Evolutionary conservation across 371 early-diverging fungal species (phyloP), one percentile per base, ranked within the genome.

Genomic region (Actinomucor elegans): DNA sequence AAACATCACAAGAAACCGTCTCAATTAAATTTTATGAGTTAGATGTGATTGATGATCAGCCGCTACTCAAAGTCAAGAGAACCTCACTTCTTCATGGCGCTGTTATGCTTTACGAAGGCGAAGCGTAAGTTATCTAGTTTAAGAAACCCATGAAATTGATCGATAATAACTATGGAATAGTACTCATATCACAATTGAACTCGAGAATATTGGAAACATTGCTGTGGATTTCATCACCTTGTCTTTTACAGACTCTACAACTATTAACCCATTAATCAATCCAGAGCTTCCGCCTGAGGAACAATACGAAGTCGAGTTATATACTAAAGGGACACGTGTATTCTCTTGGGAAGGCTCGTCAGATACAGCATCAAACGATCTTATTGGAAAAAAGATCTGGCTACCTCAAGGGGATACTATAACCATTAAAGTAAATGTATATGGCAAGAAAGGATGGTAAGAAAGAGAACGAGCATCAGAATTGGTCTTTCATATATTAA

Each of bases 101-200:
- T 7, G 68, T 88, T 7, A 90, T 89, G 89, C 65, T 92, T 11
- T 92, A 82, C 61, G 91, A 91, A 59, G 93, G 91, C 31, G 93
- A 92, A 71, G 69, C 71, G 88, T 89, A 69, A 27, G 74, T n/a
- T n/a, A n/a, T 52, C n/a, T n/a, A n/a, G 14, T 36, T 0, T 8
- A 42, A 11, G n/a, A 34, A 6, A 28, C 17, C 8, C 24, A 11
- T 11, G 20, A 5, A 18, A 5, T 23, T 37, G 11, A 49, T 4
- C 12, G 0, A 17, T 18, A n/a, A n/a, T n/a, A n/a, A n/a, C n/a
- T n/a, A n/a, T n/a, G 7, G 9, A 1, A 21, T 50, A 50, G 51
- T 4, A 50, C 51, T 3, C 71, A 76, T n/a, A 76, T 90, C 29
- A 61, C 76, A 0, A 67, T 91, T 23, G 80, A 75, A 17, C 52